These are phyloP conservation scores for Vigna trinervia DNA, from an alignment of 306 rosid genomes.

Conservation along the genomic window DNA sequence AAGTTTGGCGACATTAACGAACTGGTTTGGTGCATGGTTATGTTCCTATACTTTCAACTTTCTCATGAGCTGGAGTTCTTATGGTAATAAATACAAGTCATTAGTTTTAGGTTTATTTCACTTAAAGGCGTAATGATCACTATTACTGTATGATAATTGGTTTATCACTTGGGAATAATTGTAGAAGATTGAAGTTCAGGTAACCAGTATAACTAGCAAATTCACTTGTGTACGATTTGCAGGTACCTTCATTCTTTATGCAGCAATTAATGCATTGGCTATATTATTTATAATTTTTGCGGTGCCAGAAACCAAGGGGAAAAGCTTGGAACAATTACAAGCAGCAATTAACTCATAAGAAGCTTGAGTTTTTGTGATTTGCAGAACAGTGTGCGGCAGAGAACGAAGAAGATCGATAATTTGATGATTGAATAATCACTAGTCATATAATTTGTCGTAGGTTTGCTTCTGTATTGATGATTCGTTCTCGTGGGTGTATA, in stretches of 20 bases:
- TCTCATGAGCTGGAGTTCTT: conserved; percentile 87
- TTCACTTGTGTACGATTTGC: conserved; percentile 48
- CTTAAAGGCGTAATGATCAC: background rate
- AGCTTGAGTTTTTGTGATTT: background rate
- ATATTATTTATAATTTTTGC: conserved; percentile 62
- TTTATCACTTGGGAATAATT: background rate
- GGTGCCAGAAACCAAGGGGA: conserved; percentile 96
- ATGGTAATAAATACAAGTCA: conserved; percentile 56
- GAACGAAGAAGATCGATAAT: background rate
- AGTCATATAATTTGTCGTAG: conserved; percentile 9
- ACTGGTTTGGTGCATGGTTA: conserved; percentile 95
- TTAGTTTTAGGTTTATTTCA: conserved; percentile 18
- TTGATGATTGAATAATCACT: conserved; percentile 20
- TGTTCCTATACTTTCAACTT: conserved; percentile 91
- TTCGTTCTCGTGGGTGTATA: background rate
- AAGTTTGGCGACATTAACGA: conserved; percentile 83
- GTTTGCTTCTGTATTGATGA: conserved; percentile 25
- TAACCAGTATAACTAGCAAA: conserved; percentile 11
- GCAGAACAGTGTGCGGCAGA: background rate
- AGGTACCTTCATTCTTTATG: conserved; percentile 87
- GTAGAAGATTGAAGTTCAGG: conserved; percentile 25
- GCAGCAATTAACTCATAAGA: conserved; percentile 67
- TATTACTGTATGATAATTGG: background rate
- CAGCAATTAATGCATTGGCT: conserved; percentile 70
- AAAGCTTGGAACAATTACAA: conserved; percentile 89